phyloP scores from a whole-genome alignment of 768 basidiomycete species.

The Exidia glandulosa region DNA sequence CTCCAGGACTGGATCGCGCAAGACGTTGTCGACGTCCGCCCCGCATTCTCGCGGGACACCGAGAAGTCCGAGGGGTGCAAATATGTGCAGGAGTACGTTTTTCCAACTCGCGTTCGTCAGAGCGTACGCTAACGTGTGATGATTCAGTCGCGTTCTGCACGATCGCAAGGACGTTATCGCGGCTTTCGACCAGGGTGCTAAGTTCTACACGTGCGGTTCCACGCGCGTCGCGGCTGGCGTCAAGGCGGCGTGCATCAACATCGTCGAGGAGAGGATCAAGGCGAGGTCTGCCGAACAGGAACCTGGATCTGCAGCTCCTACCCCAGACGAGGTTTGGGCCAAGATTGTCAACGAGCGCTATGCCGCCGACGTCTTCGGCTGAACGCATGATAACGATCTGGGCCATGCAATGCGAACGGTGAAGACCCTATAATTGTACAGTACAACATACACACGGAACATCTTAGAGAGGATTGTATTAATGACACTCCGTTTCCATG shows the following conservation, averaged over 20 bases:
- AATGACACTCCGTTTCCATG: too few relatives aligned
- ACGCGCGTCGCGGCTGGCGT: conserved; percentile 28
- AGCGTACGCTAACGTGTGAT: too few relatives aligned
- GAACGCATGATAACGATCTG: too few relatives aligned
- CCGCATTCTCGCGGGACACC: conserved; percentile 27
- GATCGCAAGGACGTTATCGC: conserved; percentile 26
- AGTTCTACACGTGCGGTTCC: conserved; percentile 35
- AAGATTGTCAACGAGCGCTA: conserved; percentile 27
- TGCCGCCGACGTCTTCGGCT: conserved; percentile 37
- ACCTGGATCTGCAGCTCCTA: too few relatives aligned
- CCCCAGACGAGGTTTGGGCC: conserved; percentile 24
- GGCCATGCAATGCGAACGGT: too few relatives aligned
- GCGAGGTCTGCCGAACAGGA: conserved; percentile 19
- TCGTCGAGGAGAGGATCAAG: conserved; percentile 20
- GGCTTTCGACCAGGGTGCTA: conserved; percentile 23
- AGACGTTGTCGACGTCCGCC: conserved; percentile 34
- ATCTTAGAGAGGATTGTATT: too few relatives aligned
- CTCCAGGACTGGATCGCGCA: conserved; percentile 30
- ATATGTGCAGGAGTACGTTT: conserved; percentile 29
- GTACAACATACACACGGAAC: too few relatives aligned
- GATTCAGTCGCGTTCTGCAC: conserved; percentile 31
- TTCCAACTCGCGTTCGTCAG: background rate
- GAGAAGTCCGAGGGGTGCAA: conserved; percentile 23
- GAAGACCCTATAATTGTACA: too few relatives aligned
- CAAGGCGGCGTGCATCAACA: conserved; percentile 24